Evolutionary conservation across 495 filamentous ascomycete genomes (phyloP), one percentile per base, ranked within the genome.

Genomic region (Podospora anserina): DNA sequence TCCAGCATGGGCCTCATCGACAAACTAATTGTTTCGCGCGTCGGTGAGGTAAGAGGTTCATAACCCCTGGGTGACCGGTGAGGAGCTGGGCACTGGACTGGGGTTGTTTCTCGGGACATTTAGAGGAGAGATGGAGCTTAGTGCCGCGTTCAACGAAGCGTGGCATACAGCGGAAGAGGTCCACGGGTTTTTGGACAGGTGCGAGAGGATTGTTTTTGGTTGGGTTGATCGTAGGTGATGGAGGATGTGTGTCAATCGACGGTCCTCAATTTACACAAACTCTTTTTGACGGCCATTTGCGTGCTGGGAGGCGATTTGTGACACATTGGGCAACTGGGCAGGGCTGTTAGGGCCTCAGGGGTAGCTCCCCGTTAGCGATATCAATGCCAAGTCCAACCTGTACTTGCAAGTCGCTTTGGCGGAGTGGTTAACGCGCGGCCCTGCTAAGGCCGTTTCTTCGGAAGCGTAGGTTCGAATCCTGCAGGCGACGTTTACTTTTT

Each of bases 21-120:
- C 54, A 65, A 63, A 0, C 67, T 78, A 3, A 69, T 82, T 5
- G 30, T 28, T 2, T 72, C 68, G 5, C 64, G 66, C 0, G 70
- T 75, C 20, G 80, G 77, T 3, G 13, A 20, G 0, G 72, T 82
- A 30, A 30, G 61, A 68, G 19, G 66, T 80, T 4, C 60, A 74
- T 5, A 66, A 77, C n/a, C 80, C 81, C 16, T 82, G 80, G 79
- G 78, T 80, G 3, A 78, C 77, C 1, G 81, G 81, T 0, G 79
- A 78, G 53, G 80, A 82, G 69, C 71, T 81, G 16, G 72, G 73
- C 9, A 79, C 73, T 4, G 78, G 78, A 4, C 59, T 80, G 32
- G 81, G 81, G 1, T 9, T 82, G 55, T 83, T 79, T 49, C 61
- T 82, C 58, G 76, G 74, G 0, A 82, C 76, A 0, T 83, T 72